Evolutionary conservation across 352 stramenopile genomes (phyloP).

Genomic region (Phytophthora melonis): DNA sequence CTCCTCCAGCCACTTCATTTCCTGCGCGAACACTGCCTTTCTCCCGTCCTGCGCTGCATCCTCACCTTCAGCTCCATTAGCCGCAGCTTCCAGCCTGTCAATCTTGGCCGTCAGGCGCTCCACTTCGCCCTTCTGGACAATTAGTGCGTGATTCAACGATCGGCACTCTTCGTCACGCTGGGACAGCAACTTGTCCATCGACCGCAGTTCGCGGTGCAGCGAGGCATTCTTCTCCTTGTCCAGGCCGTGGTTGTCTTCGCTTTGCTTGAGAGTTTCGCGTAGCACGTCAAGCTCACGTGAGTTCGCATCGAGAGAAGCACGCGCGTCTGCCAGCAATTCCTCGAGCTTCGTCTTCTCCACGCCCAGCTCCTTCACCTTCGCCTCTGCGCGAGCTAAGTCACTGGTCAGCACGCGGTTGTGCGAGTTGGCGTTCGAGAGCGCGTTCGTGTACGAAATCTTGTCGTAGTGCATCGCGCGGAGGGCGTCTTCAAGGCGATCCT

Average conservation of each 20-base stretch:
- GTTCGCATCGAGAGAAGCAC: constrained; percentile 49
- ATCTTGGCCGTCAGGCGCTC: constrained; percentile 58
- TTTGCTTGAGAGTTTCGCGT: constrained; percentile 63
- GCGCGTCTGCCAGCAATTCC: constrained; percentile 50
- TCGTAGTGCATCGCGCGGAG: constrained; percentile 83
- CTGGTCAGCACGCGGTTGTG: constrained; percentile 75
- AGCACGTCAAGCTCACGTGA: constrained; percentile 68
- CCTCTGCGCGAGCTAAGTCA: constrained; percentile 65
- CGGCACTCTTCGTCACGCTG: constrained; percentile 80
- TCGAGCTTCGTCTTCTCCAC: constrained; percentile 53
- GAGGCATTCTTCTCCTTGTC: constrained; percentile 80
- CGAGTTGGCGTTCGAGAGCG: constrained; percentile 77
- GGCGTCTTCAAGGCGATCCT: constrained; percentile 76
- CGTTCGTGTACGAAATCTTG: constrained; percentile 87
- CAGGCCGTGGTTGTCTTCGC: constrained; percentile 57
- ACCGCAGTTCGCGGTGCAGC: constrained; percentile 69
- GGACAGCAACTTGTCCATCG: constrained; percentile 76
- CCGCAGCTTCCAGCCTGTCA: constrained; percentile 35
- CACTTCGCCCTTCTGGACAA: constrained; percentile 65
- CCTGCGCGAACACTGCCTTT: constrained; percentile 57
- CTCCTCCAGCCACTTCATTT: constrained; percentile 82
- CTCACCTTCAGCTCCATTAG: constrained; percentile 4
- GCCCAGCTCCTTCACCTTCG: constrained; percentile 58
- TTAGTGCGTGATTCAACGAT: constrained; percentile 60
- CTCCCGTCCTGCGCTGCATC: constrained; percentile 24